phyloP scores from a whole-genome alignment of 768 basidiomycete genomes.

The Coprinopsis marcescibilis region DNA sequence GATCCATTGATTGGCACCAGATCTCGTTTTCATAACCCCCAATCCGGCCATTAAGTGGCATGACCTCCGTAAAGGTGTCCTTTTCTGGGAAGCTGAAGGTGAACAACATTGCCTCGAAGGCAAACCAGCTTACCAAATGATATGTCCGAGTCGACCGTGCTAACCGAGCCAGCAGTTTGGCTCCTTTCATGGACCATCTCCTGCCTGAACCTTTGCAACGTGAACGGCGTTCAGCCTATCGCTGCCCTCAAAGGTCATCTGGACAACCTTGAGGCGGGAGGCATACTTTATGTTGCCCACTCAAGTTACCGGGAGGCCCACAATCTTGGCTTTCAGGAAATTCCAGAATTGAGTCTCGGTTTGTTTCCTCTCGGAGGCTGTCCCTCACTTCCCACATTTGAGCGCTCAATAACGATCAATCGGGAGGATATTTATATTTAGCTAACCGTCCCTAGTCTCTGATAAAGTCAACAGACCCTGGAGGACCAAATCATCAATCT shows the following conservation, averaged over 20 bases:
- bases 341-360: constrained; percentile 1
- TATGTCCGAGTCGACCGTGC: neutral
- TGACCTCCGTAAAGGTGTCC: neutral
- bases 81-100: neutral
- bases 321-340: no score
- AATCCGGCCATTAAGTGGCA: neutral
- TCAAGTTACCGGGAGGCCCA: neutral
- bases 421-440: constrained; percentile 4
- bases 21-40: neutral
- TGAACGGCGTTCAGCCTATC: neutral
- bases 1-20: neutral
- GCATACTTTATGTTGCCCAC: neutral
- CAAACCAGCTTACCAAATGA: neutral
- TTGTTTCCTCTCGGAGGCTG: constrained; percentile 11
- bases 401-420: neutral
- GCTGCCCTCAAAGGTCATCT: neutral
- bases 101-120: neutral
- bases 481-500: neutral
- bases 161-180: no score
- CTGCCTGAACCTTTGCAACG: neutral
- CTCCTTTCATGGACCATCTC: no score
- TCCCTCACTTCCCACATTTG: neutral
- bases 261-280: neutral
- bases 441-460: neutral
- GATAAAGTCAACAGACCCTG: constrained; percentile 11